Base-by-base conservation (phyloP, 306 rosid species). In the Prunus fruticosa region DNA sequence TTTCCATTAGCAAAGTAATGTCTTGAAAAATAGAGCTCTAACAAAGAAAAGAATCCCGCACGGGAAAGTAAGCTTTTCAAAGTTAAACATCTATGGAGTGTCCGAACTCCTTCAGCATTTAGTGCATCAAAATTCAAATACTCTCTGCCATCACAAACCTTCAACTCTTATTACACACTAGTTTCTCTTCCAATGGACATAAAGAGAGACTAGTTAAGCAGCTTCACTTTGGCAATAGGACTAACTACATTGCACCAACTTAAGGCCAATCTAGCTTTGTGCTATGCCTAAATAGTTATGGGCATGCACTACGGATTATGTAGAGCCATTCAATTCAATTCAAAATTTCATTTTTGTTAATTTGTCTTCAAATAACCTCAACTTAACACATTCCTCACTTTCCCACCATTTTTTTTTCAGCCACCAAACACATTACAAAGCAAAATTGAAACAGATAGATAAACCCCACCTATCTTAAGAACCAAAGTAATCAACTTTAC, bases 401-500 rank as follows among this genome's bases (percentile, higher is more conserved):
- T 25, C 30, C 67, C 28, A 14, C 38, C 43, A 30, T 14, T 20
- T 63, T 64, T 78, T 38, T 54, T 66, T 15, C 16, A 58, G 5
- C 15, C 45, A 57, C 43, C 70, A 69, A 70, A 46, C 69, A 56
- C 19, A 34, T 13, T 27, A 73, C 43, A 43, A 45, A 16, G 22
- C 49, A 43, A 12, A 41, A 67, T 56, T 53, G 41, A 51, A 30
- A 38, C 22, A 38, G 12, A 22, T 10, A 11, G 50, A 34, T 34
- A 64, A 19, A 64, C 19, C 69, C 16, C 69, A 64, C 25, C 9
- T 32, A 63, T 53, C 6, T 43, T 58, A 53, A 56, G 45, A 34
- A 49, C 68, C 41, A 58, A 66, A 67, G 67, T 45, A 58, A 76
- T 34, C 50, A 76, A 66, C 58, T 19, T 34, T 11, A 27, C 41